Percentiles rank a stretch among this genome's conserved stretches.
These are phyloP conservation scores for Vickermania ingenoplastis DNA, from an alignment of 208 protist genomes.

Conservation along the genomic window DNA sequence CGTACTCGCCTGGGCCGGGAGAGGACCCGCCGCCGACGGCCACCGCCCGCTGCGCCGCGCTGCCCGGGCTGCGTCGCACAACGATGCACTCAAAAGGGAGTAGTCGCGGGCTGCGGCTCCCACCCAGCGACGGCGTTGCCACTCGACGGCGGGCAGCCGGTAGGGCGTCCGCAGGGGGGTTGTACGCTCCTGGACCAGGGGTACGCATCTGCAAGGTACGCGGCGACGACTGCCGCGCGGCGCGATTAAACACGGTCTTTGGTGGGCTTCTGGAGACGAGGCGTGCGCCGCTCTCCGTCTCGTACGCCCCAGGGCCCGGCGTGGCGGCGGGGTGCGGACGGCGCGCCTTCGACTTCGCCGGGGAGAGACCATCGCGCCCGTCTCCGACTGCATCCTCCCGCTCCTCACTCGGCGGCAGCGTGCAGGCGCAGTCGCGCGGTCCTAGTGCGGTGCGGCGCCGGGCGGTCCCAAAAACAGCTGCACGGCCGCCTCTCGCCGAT, in stretches of 20 bases:
- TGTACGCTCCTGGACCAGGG: slow-evolving; percentile 18
- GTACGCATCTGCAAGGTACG: slow-evolving; percentile 4
- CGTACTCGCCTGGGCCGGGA: slow-evolving; percentile 15
- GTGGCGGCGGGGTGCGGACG: slow-evolving; percentile 8
- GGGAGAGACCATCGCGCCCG: neutral
- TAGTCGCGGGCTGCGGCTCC: neutral
- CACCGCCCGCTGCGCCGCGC: neutral
- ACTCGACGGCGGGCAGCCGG: neutral
- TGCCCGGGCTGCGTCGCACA: neutral
- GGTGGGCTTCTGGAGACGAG: slow-evolving; percentile 11
- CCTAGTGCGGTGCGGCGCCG: neutral
- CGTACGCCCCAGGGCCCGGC: slow-evolving; percentile 58
- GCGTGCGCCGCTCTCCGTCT: slow-evolving; percentile 29
- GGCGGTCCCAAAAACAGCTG: neutral
- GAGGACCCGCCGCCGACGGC: neutral
- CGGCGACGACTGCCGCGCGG: slow-evolving; percentile 5
- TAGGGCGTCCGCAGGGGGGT: neutral
- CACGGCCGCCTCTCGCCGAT: neutral
- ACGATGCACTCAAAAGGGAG: neutral
- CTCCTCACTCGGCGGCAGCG: neutral
- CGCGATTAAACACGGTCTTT: slow-evolving; percentile 1
- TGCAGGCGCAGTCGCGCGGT: neutral
- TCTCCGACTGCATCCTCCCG: neutral
- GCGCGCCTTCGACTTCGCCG: slow-evolving; percentile 5
- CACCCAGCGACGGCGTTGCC: neutral